Conservation (phyloP, 1,284 basidiomycete genomes). For the Earliella scabrosa region DNA sequence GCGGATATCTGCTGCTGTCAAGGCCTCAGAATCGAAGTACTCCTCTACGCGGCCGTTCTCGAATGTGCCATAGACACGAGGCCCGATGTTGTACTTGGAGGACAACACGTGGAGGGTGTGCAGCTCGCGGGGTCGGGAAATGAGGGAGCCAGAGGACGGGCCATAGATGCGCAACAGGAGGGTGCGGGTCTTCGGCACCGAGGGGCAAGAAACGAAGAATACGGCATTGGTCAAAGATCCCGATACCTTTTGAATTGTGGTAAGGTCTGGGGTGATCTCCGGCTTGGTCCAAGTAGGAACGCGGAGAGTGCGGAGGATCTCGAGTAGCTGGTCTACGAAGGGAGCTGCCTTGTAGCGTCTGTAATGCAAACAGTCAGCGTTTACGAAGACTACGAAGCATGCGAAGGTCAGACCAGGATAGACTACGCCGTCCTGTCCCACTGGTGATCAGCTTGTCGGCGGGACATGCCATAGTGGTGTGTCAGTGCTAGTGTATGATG, state of each 20-base stretch:
- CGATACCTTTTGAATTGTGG: conserved; percentile 82
- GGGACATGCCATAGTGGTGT: conserved; percentile 27
- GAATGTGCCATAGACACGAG: conserved; percentile 91
- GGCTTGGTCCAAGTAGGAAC: conserved; percentile 61
- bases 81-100: conserved; percentile 86
- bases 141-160: conserved; percentile 81
- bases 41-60: conserved; percentile 92
- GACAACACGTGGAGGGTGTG: conserved; percentile 88
- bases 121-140: conserved; percentile 85
- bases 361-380: conserved; percentile 22
- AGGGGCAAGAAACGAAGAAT: conserved; percentile 83
- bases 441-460: conserved; percentile 28
- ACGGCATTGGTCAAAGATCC: conserved; percentile 94
- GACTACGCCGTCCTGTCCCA: conserved; percentile 27
- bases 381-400: conserved; percentile 7
- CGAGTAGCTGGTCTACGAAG: conserved; percentile 65
- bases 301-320: conserved; percentile 55
- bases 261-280: conserved; percentile 49
- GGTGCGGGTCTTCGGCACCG: conserved; percentile 58
- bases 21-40: conserved; percentile 86
- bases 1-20: conserved; percentile 78
- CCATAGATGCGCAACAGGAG: conserved; percentile 91
- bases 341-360: conserved; percentile 69
- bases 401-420: conserved; percentile 30
- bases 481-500: conserved; percentile 19